Conservation (phyloP, 2,329 filamentous ascomycete species). For the Phoma sp. region DNA sequence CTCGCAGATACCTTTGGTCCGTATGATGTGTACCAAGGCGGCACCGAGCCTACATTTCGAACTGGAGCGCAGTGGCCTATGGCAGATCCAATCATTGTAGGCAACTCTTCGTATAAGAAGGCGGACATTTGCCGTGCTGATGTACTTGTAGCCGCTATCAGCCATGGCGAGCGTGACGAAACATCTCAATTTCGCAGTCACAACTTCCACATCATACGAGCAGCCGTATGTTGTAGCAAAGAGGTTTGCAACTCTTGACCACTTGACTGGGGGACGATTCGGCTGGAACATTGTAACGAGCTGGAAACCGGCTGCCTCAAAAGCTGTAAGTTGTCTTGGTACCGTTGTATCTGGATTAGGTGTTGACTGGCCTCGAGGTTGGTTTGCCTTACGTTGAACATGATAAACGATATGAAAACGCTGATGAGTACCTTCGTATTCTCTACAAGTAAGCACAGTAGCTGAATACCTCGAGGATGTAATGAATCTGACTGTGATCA, state of each 20-base stretch:
- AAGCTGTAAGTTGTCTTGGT: constrained; percentile 4
- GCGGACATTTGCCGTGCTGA: background rate
- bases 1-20: constrained; percentile 59
- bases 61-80: constrained; percentile 71
- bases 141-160: constrained; percentile 56
- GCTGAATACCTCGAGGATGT: too few relatives aligned
- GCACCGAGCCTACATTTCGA: constrained; percentile 61
- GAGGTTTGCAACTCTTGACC: constrained; percentile 67
- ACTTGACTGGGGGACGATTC: constrained; percentile 64
- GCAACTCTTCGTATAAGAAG: background rate
- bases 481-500: background rate
- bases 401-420: constrained; percentile 69
- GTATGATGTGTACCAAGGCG: constrained; percentile 66
- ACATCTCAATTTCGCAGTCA: constrained; percentile 69
- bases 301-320: constrained; percentile 67
- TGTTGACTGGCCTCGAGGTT: background rate
- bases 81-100: constrained; percentile 62
- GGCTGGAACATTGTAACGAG: constrained; percentile 64
- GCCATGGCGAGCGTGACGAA: constrained; percentile 70
- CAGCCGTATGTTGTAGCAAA: constrained; percentile 69
- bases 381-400: constrained; percentile 53
- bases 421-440: constrained; percentile 71
- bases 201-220: constrained; percentile 69
- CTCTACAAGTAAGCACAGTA: constrained; percentile 61
- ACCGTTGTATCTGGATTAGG: too few relatives aligned